phyloP scores from a whole-genome alignment of 345 rosid species.

The Gynandropsis gynandra region DNA sequence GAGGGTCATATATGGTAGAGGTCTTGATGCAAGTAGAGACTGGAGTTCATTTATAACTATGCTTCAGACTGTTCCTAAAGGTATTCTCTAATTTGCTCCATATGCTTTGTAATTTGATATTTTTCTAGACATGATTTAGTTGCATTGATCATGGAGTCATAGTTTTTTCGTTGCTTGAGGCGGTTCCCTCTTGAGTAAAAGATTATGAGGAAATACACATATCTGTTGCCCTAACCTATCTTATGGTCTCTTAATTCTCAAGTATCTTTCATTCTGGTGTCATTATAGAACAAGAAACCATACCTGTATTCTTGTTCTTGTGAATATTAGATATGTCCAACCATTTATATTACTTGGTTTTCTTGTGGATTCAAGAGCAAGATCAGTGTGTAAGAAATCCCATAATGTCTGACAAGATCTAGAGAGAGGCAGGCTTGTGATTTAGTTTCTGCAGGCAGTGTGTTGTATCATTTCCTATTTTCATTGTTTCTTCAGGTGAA shows the following conservation, averaged over 20 bases:
- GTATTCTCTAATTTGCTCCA: conserved; percentile 32
- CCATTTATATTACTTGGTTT: not conserved
- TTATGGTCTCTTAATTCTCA: not conserved
- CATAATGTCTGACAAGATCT: conserved; percentile 1
- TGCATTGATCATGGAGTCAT: conserved; percentile 7
- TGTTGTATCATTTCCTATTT: conserved; percentile 8
- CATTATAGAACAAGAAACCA: not conserved
- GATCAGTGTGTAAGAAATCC: not conserved
- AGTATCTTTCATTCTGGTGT: not conserved
- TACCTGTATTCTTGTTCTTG: not conserved
- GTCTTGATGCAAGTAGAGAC: conserved; percentile 38
- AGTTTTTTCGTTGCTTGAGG: conserved; percentile 3
- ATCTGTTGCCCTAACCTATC: not conserved
- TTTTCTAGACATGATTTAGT: conserved; percentile 12
- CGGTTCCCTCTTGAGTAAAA: conserved; percentile 2
- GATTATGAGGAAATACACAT: not conserved
- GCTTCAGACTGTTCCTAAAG: conserved; percentile 43
- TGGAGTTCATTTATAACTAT: conserved; percentile 46
- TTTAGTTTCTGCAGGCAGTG: not conserved
- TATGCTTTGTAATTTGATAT: conserved; percentile 3
- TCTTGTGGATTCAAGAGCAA: not conserved
- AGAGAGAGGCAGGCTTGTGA: conserved; percentile 10
- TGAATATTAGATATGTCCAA: conserved; percentile 3
- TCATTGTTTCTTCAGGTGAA: conserved; percentile 51
- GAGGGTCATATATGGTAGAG: conserved; percentile 52